phyloP scores from a whole-genome alignment of 202 grass and related monocot species.

The Carex arenaria region DNA sequence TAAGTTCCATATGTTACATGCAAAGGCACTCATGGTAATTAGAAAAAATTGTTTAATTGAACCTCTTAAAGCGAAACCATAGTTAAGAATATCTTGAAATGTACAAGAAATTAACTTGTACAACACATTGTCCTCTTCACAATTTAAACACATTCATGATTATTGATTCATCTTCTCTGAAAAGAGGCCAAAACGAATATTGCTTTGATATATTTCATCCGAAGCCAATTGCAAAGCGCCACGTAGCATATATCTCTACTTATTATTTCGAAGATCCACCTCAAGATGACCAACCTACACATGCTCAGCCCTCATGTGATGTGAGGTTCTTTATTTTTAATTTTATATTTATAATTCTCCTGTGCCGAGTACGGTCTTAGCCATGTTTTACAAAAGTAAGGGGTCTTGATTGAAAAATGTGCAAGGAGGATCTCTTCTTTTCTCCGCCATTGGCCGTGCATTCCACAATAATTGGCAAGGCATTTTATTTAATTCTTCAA shows the following conservation, averaged over 20 bases:
- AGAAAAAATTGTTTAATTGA: no score
- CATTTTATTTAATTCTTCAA: background rate
- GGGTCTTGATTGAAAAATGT: background rate
- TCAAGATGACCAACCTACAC: background rate
- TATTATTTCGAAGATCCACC: background rate
- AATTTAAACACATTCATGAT: background rate
- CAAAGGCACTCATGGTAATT: no score
- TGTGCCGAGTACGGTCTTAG: background rate
- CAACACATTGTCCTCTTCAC: no score
- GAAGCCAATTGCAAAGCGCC: background rate
- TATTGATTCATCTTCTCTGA: background rate
- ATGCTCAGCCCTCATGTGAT: background rate
- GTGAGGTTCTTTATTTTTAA: background rate
- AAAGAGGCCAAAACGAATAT: slow-evolving; percentile 3
- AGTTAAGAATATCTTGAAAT: background rate
- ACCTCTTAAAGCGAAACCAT: no score
- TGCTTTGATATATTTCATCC: background rate
- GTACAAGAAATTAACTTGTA: background rate
- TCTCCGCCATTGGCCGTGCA: background rate
- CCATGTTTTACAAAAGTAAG: background rate
- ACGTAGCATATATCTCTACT: background rate
- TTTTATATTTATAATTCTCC: background rate
- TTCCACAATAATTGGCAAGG: background rate
- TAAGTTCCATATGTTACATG: no score
- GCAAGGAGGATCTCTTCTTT: no score